Conservation (phyloP, 148 eudicot genomes). For the Dysphania ambrosioides region DNA sequence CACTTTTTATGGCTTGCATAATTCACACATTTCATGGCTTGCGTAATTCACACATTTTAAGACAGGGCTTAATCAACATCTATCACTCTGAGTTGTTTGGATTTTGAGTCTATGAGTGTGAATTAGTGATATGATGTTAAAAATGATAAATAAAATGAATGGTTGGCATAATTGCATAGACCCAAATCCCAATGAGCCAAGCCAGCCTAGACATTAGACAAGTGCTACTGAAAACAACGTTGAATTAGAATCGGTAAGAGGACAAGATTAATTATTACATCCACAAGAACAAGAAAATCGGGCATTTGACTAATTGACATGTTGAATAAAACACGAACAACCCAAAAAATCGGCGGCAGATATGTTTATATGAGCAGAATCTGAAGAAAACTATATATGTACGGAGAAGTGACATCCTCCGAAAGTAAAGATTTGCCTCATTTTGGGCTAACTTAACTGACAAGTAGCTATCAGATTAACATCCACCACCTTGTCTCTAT, state of each 20-base stretch:
- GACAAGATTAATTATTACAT: background rate
- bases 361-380: slow-evolving; percentile 4
- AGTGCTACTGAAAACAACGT: background rate
- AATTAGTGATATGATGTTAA: no score
- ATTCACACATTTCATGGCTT: no score
- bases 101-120: no score
- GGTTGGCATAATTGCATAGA: no score
- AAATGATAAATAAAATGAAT: no score
- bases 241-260: background rate
- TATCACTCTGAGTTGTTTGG: no score
- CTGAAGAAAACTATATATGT: background rate
- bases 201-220: background rate
- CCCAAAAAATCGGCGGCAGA: slow-evolving; percentile 1
- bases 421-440: background rate
- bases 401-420: background rate
- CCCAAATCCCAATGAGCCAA: no score
- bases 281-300: background rate
- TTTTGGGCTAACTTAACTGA: background rate
- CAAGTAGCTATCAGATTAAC: background rate
- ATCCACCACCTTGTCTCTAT: background rate
- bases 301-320: background rate
- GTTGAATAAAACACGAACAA: background rate
- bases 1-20: no score
- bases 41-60: no score
- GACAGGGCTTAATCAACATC: no score